Conservation (phyloP, 345 rosid genomes). For the Bruguiera parviflora region DNA sequence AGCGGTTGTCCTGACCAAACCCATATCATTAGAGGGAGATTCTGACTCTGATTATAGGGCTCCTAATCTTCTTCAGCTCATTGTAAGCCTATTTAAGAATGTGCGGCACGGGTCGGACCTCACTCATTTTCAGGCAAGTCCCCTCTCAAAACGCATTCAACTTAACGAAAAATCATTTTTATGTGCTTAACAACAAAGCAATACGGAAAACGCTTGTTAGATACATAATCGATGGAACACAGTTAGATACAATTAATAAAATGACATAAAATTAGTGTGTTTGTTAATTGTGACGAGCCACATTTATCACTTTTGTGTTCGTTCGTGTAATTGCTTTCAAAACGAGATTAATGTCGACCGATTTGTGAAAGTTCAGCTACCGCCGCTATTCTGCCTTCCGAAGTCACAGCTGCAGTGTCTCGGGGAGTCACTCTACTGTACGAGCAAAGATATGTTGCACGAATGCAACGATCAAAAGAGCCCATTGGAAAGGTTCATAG, state of each 20-base stretch:
- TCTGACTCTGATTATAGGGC: conserved; percentile 36
- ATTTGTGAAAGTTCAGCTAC: conserved; percentile 43
- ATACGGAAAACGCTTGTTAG: no score
- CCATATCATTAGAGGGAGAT: conserved; percentile 43
- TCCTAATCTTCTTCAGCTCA: conserved; percentile 46
- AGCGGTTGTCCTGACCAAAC: conserved; percentile 42
- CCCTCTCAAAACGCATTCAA: no score
- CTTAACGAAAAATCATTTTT: no score
- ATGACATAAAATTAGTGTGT: no score
- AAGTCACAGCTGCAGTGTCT: conserved; percentile 76
- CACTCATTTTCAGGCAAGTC: conserved; percentile 49
- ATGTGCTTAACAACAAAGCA: no score
- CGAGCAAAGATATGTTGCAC: conserved; percentile 40
- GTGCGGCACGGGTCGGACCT: conserved; percentile 63
- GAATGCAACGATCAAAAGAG: conserved; percentile 40
- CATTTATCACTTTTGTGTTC: no score
- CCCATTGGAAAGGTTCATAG: conserved; percentile 50
- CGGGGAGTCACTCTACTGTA: conserved; percentile 61
- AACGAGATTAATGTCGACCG: neutral
- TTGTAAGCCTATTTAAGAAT: conserved; percentile 49
- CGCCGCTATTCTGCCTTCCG: conserved; percentile 68
- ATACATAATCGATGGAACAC: no score
- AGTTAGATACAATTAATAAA: no score
- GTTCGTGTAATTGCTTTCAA: no score
- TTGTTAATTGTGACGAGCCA: no score